Evolutionary conservation across 352 stramenopile genomes (phyloP).

Genomic region (Phytophthora megakarya): DNA sequence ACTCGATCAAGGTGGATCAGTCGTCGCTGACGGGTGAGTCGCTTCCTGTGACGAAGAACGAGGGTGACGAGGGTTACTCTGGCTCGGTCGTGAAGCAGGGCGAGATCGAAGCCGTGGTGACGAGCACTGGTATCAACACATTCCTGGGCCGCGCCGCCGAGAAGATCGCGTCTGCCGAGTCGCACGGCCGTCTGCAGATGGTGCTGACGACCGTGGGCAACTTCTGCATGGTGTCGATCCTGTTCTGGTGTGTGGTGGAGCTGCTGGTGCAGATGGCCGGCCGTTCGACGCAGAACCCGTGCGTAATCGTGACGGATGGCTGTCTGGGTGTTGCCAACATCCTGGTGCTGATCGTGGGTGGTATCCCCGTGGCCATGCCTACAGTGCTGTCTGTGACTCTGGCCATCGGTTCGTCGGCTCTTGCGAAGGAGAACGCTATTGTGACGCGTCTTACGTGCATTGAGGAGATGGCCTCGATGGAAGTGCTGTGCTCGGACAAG

Average conservation of each 20-base stretch:
- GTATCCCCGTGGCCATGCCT: conserved; percentile 94
- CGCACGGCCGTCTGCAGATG: conserved; percentile 87
- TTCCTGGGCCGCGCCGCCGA: conserved; percentile 91
- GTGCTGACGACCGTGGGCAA: conserved; percentile 94
- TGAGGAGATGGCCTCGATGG: conserved; percentile 92
- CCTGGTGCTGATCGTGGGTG: conserved; percentile 90
- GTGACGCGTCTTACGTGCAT: conserved; percentile 92
- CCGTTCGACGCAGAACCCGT: conserved; percentile 75
- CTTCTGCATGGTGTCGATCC: conserved; percentile 88
- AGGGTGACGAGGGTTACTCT: conserved; percentile 82
- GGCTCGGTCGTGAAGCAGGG: conserved; percentile 87
- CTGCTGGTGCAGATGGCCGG: conserved; percentile 85
- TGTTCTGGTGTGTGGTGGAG: conserved; percentile 87
- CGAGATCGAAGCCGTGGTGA: conserved; percentile 92
- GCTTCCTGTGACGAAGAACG: conserved; percentile 89
- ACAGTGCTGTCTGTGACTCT: conserved; percentile 93
- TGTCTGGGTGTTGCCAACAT: conserved; percentile 76
- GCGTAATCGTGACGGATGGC: conserved; percentile 79
- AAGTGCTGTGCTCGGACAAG: conserved; percentile 95
- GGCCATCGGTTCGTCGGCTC: conserved; percentile 89
- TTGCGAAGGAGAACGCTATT: conserved; percentile 92
- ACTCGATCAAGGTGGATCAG: conserved; percentile 89
- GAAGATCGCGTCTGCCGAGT: conserved; percentile 77
- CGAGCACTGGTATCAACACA: conserved; percentile 86
- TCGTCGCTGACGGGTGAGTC: conserved; percentile 94